Conservation (phyloP, 2,329 filamentous ascomycete genomes). For the Penicillium sp. region DNA sequence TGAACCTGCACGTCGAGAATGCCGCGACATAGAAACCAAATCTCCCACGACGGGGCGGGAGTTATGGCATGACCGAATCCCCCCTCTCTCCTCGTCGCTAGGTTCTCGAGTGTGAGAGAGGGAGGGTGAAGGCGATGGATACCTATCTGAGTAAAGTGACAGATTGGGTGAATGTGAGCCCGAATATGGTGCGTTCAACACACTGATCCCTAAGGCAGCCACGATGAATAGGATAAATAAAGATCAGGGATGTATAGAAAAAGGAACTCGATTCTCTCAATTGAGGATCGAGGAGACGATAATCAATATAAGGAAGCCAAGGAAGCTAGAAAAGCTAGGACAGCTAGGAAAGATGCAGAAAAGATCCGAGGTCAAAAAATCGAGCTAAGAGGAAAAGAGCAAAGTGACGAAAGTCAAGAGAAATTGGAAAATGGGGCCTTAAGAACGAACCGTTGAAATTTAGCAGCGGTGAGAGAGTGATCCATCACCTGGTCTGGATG, state of each 20-base stretch:
- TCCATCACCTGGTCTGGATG: conserved; percentile 22
- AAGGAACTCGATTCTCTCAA: conserved; percentile 6
- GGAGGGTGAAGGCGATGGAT: conserved; percentile 29
- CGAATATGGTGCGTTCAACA: conserved; percentile 36
- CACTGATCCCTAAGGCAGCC: conserved; percentile 42
- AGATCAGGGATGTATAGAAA: not conserved
- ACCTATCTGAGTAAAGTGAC: conserved; percentile 30
- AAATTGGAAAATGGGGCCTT: conserved; percentile 14
- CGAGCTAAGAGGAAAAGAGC: conserved; percentile 6
- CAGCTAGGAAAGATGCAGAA: conserved; percentile 6
- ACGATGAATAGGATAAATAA: conserved; percentile 29
- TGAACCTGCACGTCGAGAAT: conserved; percentile 30
- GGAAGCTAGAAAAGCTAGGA: not conserved
- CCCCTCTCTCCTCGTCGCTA: conserved; percentile 39
- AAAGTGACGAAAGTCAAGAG: conserved; percentile 4
- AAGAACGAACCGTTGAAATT: conserved; percentile 18
- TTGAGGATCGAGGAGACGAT: conserved; percentile 1
- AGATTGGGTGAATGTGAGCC: conserved; percentile 31
- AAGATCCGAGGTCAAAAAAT: conserved; percentile 3
- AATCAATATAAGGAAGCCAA: conserved; percentile 1
- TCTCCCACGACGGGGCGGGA: conserved; percentile 29
- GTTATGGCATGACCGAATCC: conserved; percentile 39
- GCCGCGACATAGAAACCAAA: conserved; percentile 42
- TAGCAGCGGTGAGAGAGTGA: conserved; percentile 26
- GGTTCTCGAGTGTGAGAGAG: conserved; percentile 39